phyloP scores from a whole-genome alignment of 257 asterid genomes.

The Rauvolfia tetraphylla region DNA sequence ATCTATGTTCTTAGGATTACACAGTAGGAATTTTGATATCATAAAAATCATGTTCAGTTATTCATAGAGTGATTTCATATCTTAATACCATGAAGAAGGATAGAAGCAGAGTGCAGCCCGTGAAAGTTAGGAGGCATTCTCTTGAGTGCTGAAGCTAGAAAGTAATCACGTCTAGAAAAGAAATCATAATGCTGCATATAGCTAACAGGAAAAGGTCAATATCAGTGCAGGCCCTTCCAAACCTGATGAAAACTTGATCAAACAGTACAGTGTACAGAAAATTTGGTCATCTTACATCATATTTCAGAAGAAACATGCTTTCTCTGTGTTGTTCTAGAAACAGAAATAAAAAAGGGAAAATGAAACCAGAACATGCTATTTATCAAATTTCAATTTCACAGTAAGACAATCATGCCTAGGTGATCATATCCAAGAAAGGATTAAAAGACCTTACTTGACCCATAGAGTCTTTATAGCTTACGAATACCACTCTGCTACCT shows the following conservation, averaged over 20 bases:
- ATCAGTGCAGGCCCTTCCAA: neutral
- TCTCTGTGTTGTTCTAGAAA: neutral
- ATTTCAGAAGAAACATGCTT: neutral
- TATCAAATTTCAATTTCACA: neutral
- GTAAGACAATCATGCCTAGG: neutral
- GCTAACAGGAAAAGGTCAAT: neutral
- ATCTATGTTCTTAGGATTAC: no score
- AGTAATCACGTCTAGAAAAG: neutral
- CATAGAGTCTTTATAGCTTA: conserved; percentile 26
- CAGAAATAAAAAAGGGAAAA: no score
- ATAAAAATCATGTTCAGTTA: no score
- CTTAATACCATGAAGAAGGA: neutral
- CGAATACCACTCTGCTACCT: conserved; percentile 24
- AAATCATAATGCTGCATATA: neutral
- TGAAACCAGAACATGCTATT: neutral
- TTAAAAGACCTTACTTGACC: conserved; percentile 12
- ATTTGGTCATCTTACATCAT: neutral
- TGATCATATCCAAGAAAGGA: neutral
- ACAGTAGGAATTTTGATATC: no score
- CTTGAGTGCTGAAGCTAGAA: neutral
- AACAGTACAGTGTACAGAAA: neutral
- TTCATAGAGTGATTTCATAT: neutral
- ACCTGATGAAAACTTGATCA: neutral
- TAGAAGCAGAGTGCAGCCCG: neutral
- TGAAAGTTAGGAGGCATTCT: neutral